Evolutionary conservation across 345 rosid species (phyloP).

Genomic region (Anacardium occidentale): DNA sequence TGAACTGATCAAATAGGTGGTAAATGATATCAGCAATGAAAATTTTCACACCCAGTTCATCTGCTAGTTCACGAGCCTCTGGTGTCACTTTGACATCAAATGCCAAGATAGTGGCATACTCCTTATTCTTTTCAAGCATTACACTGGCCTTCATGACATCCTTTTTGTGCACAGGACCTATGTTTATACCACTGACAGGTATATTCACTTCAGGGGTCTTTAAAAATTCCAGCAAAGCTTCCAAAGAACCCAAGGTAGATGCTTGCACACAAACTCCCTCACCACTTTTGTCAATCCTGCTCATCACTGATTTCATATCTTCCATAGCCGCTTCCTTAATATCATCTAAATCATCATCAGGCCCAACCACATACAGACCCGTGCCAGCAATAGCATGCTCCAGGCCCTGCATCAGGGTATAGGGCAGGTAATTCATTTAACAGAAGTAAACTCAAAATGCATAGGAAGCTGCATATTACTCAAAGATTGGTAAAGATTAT

Average conservation of each 20-base stretch:
- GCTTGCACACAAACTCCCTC: conserved; percentile 97
- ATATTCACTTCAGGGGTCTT: conserved; percentile 82
- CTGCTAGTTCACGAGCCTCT: conserved; percentile 87
- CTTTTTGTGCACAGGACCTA: conserved; percentile 91
- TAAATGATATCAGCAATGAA: conserved; percentile 96
- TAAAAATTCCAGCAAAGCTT: conserved; percentile 89
- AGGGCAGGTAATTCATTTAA: conserved; percentile 9
- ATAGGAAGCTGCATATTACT: neutral
- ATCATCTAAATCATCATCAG: conserved; percentile 73
- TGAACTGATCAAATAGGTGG: conserved; percentile 87
- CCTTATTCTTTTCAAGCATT: conserved; percentile 94
- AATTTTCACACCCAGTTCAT: conserved; percentile 85
- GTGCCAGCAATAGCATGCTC: conserved; percentile 98
- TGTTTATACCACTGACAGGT: conserved; percentile 89
- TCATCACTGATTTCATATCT: conserved; percentile 85
- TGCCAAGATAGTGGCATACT: conserved; percentile 87
- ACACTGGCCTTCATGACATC: conserved; percentile 93
- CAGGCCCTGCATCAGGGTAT: conserved; percentile 56
- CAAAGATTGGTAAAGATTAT: neutral
- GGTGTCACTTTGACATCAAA: conserved; percentile 93
- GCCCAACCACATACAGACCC: conserved; percentile 71
- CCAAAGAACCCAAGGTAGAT: conserved; percentile 90
- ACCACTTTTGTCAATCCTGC: conserved; percentile 79
- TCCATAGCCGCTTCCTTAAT: conserved; percentile 69
- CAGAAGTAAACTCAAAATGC: neutral